Evolutionary conservation across 192 early-diverging fungal species (phyloP).

Genomic region (Martensiomyces pterosporus): DNA sequence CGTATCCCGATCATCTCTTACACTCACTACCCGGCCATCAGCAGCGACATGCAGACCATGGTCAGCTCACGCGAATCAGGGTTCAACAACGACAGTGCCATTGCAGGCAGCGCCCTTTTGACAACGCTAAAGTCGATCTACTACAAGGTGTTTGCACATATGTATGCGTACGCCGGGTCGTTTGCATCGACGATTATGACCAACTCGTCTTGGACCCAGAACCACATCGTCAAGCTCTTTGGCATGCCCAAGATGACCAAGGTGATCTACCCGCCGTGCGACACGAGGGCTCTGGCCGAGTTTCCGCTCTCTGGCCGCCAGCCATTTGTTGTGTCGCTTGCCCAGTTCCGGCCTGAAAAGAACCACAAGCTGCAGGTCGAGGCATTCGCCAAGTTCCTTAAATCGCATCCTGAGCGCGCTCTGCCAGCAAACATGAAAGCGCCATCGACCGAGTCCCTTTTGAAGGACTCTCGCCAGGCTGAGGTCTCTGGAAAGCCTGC

Average conservation of each 20-base stretch:
- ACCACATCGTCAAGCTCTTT: conserved; percentile 88
- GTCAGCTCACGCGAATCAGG: conserved; percentile 59
- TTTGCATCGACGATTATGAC: conserved; percentile 82
- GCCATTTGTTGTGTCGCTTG: conserved; percentile 74
- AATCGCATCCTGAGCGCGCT: conserved; percentile 54
- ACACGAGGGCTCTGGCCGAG: conserved; percentile 60
- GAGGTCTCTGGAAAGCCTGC: background rate
- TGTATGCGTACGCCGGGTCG: conserved; percentile 76
- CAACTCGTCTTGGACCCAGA: conserved; percentile 96
- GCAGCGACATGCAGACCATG: conserved; percentile 81
- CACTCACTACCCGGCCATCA: conserved; percentile 95
- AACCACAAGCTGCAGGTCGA: conserved; percentile 80
- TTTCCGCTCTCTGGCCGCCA: conserved; percentile 57
- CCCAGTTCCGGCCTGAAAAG: conserved; percentile 98
- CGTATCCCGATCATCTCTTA: conserved; percentile 71
- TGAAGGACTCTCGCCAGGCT: background rate
- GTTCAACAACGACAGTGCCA: conserved; percentile 61
- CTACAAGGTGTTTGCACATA: conserved; percentile 69
- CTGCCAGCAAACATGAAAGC: conserved; percentile 14
- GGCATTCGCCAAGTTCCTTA: conserved; percentile 63
- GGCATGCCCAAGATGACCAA: conserved; percentile 51
- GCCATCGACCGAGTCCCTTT: background rate
- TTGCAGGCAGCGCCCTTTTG: conserved; percentile 54
- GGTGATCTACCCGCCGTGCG: conserved; percentile 93
- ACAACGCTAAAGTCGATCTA: conserved; percentile 52